A percentile compares a stretch with the other conserved stretches of the same genome.
Conservation (phyloP, 225 moss, liverwort and hornwort species). For the Marchantia paleacea region DNA sequence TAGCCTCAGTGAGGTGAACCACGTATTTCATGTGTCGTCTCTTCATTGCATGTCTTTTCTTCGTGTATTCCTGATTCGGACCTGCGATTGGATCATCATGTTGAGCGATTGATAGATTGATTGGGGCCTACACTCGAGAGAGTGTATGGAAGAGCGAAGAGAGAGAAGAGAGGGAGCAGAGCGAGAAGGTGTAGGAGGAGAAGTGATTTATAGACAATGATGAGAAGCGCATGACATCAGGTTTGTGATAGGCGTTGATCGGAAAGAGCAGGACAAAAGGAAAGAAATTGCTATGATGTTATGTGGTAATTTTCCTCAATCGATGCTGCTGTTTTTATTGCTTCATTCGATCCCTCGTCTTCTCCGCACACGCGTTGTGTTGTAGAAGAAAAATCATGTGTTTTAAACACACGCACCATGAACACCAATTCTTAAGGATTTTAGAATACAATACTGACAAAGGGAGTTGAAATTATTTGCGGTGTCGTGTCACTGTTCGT, state of each 20-base stretch:
- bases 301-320: neutral
- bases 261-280: neutral
- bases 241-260: too few relatives aligned
- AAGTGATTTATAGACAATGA: too few relatives aligned
- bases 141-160: too few relatives aligned
- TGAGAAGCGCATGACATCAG: neutral
- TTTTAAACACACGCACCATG: slow-evolving; percentile 35
- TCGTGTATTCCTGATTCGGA: too few relatives aligned
- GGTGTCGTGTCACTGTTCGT: slow-evolving; percentile 78
- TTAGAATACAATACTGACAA: slow-evolving; percentile 90
- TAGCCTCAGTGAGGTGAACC: too few relatives aligned
- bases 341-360: neutral
- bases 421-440: slow-evolving; percentile 53
- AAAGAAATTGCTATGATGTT: slow-evolving; percentile 8
- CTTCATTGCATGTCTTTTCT: too few relatives aligned
- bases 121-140: too few relatives aligned
- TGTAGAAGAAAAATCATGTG: slow-evolving; percentile 5
- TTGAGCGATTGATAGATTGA: too few relatives aligned
- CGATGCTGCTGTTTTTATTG: slow-evolving; percentile 7
- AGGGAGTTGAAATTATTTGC: slow-evolving; percentile 67
- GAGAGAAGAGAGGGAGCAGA: too few relatives aligned
- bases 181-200: too few relatives aligned
- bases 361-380: neutral
- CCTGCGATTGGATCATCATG: too few relatives aligned
- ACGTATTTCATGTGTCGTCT: too few relatives aligned